A percentile compares a stretch with the other conserved stretches of the same genome.
Conservation (phyloP, 108 stramenopile genomes). For the Nitzschia putrida region DNA sequence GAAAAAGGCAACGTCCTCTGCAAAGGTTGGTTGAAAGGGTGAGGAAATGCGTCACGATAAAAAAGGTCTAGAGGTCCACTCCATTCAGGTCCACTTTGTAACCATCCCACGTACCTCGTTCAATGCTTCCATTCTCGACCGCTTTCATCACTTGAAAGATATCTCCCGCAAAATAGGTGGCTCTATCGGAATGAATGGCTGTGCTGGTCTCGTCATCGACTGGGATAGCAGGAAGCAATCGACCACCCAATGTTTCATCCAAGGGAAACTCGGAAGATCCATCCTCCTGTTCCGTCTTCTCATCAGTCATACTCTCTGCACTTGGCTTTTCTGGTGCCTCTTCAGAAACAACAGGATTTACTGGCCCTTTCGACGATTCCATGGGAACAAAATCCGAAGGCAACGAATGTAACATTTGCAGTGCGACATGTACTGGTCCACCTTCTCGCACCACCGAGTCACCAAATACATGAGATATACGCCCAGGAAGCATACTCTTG, state of each 20-base stretch:
- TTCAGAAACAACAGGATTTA: neutral
- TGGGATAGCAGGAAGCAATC: slow-evolving; percentile 40
- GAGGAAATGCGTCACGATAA: too few species aligned
- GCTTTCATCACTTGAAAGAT: slow-evolving; percentile 65
- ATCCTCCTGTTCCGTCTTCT: slow-evolving; percentile 1
- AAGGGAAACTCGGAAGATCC: too few species aligned
- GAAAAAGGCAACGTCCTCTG: slow-evolving; percentile 74
- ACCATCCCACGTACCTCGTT: slow-evolving; percentile 32
- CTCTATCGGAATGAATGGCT: slow-evolving; percentile 41
- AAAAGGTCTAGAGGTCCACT: too few species aligned
- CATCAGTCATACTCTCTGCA: neutral
- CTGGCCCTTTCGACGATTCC: neutral
- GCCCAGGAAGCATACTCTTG: slow-evolving; percentile 31
- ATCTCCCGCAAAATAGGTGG: slow-evolving; percentile 69
- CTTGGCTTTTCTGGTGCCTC: neutral
- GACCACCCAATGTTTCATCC: slow-evolving; percentile 53
- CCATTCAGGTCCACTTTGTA: too few species aligned
- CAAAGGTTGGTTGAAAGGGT: neutral
- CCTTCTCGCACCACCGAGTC: slow-evolving; percentile 65
- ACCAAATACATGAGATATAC: slow-evolving; percentile 59
- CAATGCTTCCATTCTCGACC: slow-evolving; percentile 52
- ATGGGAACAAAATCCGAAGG: slow-evolving; percentile 12
- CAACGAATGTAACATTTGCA: slow-evolving; percentile 74
- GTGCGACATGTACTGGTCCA: slow-evolving; percentile 74
- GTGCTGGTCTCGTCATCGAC: slow-evolving; percentile 29